phyloP scores from a whole-genome alignment of 306 rosid genomes.

The Cucumis hystrix region DNA sequence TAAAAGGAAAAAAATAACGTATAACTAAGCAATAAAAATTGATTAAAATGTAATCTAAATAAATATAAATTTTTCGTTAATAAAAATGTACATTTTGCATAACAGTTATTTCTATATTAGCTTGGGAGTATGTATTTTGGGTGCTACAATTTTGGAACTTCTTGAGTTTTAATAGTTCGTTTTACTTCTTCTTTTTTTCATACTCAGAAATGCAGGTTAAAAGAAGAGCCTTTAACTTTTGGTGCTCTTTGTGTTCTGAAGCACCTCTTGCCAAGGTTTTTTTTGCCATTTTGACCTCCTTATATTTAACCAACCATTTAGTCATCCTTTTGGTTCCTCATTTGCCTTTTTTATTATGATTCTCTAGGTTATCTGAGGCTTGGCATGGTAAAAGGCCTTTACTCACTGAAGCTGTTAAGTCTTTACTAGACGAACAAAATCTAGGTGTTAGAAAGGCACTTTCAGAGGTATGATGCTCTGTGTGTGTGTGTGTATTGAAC shows the following conservation, averaged over 20 bases:
- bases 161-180: neutral
- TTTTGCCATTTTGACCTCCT: neutral
- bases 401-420: conserved; percentile 69
- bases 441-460: conserved; percentile 70
- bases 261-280: conserved; percentile 91
- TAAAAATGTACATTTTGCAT: neutral
- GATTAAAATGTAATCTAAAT: neutral
- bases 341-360: conserved; percentile 16
- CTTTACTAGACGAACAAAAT: conserved; percentile 66
- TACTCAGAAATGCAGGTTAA: conserved; percentile 76
- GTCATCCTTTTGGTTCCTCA: conserved; percentile 10
- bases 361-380: conserved; percentile 72
- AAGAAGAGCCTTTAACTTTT: conserved; percentile 72
- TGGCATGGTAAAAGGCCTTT: conserved; percentile 76
- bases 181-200: conserved; percentile 1
- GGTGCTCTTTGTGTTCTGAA: conserved; percentile 77
- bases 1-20: neutral
- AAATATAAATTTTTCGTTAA: neutral
- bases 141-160: neutral
- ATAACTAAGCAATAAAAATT: neutral
- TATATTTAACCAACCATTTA: neutral
- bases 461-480: conserved; percentile 46
- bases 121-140: neutral
- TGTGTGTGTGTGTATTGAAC: too few species aligned
- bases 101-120: neutral